Percentiles rank a stretch among this genome's conserved stretches.
phyloP scores from a whole-genome alignment of 148 eudicot species.

The Dysphania ambrosioides region DNA sequence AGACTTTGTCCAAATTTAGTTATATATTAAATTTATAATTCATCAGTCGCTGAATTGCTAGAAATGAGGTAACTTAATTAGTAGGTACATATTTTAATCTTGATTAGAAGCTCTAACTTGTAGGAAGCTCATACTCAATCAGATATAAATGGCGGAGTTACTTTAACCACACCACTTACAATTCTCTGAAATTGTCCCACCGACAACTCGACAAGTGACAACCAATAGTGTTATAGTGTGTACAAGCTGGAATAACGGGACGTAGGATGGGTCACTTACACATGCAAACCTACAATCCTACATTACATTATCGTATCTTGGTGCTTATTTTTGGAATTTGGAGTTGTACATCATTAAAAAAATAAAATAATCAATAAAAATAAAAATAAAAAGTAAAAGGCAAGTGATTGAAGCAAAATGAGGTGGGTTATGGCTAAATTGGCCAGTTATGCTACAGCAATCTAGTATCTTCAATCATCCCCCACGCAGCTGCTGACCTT shows the following conservation, averaged over 20 bases:
- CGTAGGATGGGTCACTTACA: not conserved
- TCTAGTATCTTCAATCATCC: not conserved
- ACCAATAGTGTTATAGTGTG: not conserved
- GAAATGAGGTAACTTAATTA: too few species aligned
- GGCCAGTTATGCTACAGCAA: not conserved
- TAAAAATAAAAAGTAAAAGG: too few species aligned
- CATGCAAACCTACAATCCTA: not conserved
- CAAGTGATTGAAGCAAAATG: not conserved
- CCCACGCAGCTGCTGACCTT: too few species aligned
- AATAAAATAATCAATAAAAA: not conserved
- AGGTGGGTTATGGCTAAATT: not conserved
- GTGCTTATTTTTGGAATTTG: not conserved
- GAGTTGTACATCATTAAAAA: not conserved
- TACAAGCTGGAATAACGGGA: not conserved
- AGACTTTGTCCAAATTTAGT: too few species aligned
- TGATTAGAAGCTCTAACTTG: too few species aligned
- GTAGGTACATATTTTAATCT: too few species aligned
- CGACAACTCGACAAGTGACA: not conserved
- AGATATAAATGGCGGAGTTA: too few species aligned
- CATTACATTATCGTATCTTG: not conserved
- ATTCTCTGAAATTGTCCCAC: not conserved
- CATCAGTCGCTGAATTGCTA: too few species aligned
- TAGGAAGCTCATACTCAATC: too few species aligned
- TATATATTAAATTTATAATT: too few species aligned
- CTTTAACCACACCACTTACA: too few species aligned